phyloP scores from a whole-genome alignment of 306 rosid species.

The Citrullus mucosospermus region DNA sequence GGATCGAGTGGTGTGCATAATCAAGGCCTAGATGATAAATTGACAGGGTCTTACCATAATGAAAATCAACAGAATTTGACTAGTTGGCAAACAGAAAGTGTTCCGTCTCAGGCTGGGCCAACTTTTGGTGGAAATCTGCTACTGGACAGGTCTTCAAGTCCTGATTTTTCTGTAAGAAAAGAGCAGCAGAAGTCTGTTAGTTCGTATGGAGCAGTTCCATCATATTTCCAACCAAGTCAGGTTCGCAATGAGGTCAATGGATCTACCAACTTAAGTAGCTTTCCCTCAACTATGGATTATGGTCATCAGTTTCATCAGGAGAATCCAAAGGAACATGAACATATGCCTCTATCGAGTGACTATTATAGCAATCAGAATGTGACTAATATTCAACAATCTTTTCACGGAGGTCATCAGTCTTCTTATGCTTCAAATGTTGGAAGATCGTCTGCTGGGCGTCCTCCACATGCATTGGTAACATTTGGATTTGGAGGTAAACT shows the following conservation, averaged over 20 bases:
- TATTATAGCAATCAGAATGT: constrained; percentile 36
- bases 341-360: constrained; percentile 29
- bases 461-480: constrained; percentile 74
- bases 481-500: constrained; percentile 98
- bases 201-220: constrained; percentile 39
- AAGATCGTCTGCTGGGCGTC: constrained; percentile 81
- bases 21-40: constrained; percentile 38
- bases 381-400: constrained; percentile 36
- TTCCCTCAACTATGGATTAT: constrained; percentile 23
- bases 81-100: constrained; percentile 22
- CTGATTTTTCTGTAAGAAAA: constrained; percentile 20
- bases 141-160: constrained; percentile 28
- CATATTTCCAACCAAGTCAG: constrained; percentile 33
- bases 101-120: constrained; percentile 16
- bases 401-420: constrained; percentile 37
- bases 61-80: constrained; percentile 35
- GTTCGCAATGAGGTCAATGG: constrained; percentile 36
- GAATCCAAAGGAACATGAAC: constrained; percentile 25
- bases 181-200: constrained; percentile 37
- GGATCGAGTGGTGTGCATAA: constrained; percentile 24
- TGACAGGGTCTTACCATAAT: constrained; percentile 25
- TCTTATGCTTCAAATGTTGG: constrained; percentile 43
- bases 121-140: constrained; percentile 34
- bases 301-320: constrained; percentile 43
- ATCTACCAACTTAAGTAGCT: constrained; percentile 27